These are phyloP conservation scores for Lichtheimia ramosa DNA, from an alignment of 371 early-diverging fungal genomes.

Conservation along the genomic window DNA sequence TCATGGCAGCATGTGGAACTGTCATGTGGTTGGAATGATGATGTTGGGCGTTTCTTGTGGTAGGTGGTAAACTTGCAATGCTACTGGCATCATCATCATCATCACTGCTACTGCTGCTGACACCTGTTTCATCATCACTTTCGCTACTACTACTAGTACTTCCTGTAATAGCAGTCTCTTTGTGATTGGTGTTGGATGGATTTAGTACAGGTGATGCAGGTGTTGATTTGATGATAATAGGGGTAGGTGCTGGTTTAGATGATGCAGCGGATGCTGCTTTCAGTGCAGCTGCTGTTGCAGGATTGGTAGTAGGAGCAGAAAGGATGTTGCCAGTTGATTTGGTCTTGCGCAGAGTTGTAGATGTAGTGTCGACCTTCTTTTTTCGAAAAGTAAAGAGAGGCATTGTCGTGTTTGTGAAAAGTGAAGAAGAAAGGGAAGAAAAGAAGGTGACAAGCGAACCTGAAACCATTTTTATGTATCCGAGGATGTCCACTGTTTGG, in stretches of 20 bases:
- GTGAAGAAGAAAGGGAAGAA: not conserved
- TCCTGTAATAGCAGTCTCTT: not conserved
- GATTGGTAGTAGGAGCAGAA: not conserved
- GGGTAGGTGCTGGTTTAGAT: not conserved
- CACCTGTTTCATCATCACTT: not conserved
- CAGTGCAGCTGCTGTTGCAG: not conserved
- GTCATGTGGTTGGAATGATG: not conserved
- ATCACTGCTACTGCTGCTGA: not conserved
- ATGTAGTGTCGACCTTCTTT: conserved; percentile 4
- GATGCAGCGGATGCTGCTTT: not conserved
- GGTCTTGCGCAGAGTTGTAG: conserved; percentile 11
- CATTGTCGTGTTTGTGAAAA: conserved; percentile 4
- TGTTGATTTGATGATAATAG: not conserved
- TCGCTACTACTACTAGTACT: not conserved
- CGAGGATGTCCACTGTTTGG: too few relatives aligned
- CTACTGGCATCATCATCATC: not conserved
- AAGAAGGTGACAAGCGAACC: not conserved
- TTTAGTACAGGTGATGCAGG: not conserved
- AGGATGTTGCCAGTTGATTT: conserved; percentile 17
- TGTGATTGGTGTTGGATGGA: not conserved
- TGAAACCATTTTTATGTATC: too few relatives aligned
- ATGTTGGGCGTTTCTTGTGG: not conserved
- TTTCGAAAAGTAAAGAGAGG: conserved; percentile 17
- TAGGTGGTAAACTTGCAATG: conserved; percentile 8
- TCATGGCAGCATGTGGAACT: conserved; percentile 2